Percentiles rank a stretch among this genome's conserved stretches.
These are phyloP conservation scores for Gossypium lobatum DNA, from an alignment of 441 rosid genomes.

Conservation along the genomic window DNA sequence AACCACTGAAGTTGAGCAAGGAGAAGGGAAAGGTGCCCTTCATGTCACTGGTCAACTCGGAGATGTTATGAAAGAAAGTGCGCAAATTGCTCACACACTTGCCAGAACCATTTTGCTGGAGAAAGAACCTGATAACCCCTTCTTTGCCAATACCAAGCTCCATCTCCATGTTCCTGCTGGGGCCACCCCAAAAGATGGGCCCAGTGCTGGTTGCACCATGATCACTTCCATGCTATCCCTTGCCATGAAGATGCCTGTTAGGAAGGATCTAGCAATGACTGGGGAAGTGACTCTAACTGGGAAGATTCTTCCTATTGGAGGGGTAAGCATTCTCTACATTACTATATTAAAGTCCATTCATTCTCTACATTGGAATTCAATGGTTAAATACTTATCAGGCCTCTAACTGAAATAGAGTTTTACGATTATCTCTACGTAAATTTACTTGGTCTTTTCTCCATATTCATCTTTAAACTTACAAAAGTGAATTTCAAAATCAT, in stretches of 20 bases:
- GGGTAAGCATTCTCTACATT: constrained; percentile 42
- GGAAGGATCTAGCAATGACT: constrained; percentile 86
- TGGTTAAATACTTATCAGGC: no score
- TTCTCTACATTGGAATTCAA: no score
- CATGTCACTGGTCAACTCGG: constrained; percentile 82
- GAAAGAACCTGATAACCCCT: constrained; percentile 56
- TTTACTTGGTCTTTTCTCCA: not conserved
- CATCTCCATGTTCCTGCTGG: constrained; percentile 97
- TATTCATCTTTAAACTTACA: not conserved
- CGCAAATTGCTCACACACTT: constrained; percentile 83
- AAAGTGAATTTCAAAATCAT: not conserved
- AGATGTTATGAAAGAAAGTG: constrained; percentile 95
- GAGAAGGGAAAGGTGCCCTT: constrained; percentile 76
- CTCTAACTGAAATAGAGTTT: no score
- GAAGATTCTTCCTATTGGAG: constrained; percentile 86
- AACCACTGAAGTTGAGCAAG: constrained; percentile 69
- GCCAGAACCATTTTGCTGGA: constrained; percentile 57
- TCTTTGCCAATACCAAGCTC: constrained; percentile 70
- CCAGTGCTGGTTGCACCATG: constrained; percentile 97
- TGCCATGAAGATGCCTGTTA: constrained; percentile 64
- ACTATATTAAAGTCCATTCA: no score
- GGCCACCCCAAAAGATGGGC: constrained; percentile 88
- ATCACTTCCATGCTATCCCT: constrained; percentile 86
- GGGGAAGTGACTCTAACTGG: constrained; percentile 89
- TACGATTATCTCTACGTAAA: no score